Percentiles rank a stretch among this genome's conserved stretches.
Conservation (phyloP, 495 filamentous ascomycete genomes). For the Talaromyces borbonicus region DNA sequence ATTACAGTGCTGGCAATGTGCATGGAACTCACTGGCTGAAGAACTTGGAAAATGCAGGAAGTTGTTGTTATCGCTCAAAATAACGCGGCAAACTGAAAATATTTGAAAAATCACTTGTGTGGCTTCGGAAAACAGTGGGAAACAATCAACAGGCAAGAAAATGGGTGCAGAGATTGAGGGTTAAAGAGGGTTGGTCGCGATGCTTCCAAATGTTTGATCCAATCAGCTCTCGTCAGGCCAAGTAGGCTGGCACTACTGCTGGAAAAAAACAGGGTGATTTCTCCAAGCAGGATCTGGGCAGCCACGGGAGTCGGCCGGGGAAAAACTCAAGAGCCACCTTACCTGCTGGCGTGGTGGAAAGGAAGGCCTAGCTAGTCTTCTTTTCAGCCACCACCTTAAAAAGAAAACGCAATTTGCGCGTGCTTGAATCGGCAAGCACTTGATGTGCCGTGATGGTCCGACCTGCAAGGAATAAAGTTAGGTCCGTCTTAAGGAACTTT, state of each 20-base stretch:
- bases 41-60: too few species aligned
- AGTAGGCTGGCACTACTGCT: neutral
- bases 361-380: neutral
- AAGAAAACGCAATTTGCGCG: neutral
- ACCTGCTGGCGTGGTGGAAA: neutral
- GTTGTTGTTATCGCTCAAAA: too few species aligned
- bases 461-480: neutral
- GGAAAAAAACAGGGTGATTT: neutral
- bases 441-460: neutral
- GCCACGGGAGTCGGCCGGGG: neutral
- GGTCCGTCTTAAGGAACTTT: neutral
- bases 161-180: neutral
- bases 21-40: too few species aligned
- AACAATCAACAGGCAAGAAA: neutral
- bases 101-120: too few species aligned
- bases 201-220: neutral
- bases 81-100: too few species aligned
- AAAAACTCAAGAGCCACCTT: neutral
- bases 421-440: neutral
- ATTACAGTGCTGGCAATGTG: neutral
- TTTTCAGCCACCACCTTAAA: neutral
- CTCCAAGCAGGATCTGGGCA: neutral
- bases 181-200: neutral
- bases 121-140: too few species aligned
- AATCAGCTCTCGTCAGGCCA: slow-evolving; percentile 1